Conservation (phyloP, 345 rosid genomes). For the Citrus sinensis region DVS_A1.0 CM039166.1:20167501-20168000, state of each 20-base stretch:
- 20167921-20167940: not conserved
- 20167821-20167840: slow-evolving; percentile 23
- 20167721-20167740: not conserved
- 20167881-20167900: slow-evolving; percentile 41
- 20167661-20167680: slow-evolving; percentile 10
- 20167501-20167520: not conserved
- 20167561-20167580: not conserved
- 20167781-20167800: slow-evolving; percentile 10
- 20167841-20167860: slow-evolving; percentile 53
- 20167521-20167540: not conserved
- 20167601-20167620: not conserved
- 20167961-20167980: not conserved
- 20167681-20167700: slow-evolving; percentile 7
- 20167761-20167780: not conserved
- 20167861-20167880: slow-evolving; percentile 57
- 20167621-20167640: slow-evolving; percentile 17
- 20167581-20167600: not conserved
- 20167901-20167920: slow-evolving; percentile 26
- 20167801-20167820: slow-evolving; percentile 17
- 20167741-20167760: slow-evolving; percentile 1
- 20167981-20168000: not conserved
- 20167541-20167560: not conserved
- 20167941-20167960: not conserved
- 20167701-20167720: slow-evolving; percentile 14
- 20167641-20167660: slow-evolving; percentile 35